Evolutionary conservation across 1,284 basidiomycete species (phyloP).

Genomic region (Trichosporon ovoides): DNA sequence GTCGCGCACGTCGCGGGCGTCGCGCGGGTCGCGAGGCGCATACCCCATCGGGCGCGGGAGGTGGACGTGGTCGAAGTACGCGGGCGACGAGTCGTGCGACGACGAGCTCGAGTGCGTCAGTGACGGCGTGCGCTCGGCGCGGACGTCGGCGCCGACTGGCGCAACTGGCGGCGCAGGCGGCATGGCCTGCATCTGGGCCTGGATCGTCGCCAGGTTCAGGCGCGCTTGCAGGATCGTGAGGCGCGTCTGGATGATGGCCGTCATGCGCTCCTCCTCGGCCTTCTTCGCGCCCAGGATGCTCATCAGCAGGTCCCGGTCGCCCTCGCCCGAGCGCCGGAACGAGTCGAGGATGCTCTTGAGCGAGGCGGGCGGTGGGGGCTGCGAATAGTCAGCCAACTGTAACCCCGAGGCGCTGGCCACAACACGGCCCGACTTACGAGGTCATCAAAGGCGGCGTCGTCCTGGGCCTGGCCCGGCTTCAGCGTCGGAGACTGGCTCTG

Average conservation of each 20-base stretch:
- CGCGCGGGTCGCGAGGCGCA: conserved; percentile 2
- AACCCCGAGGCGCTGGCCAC: neutral
- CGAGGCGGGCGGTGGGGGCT: conserved; percentile 60
- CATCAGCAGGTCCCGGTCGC: conserved; percentile 80
- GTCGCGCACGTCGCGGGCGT: neutral
- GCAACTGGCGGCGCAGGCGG: neutral
- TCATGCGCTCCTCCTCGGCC: conserved; percentile 64
- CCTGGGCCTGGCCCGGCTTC: conserved; percentile 23
- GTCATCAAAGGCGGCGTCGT: conserved; percentile 46
- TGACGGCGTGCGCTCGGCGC: conserved; percentile 16
- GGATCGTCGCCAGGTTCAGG: conserved; percentile 23
- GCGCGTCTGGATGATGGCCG: conserved; percentile 44
- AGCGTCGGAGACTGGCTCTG: conserved; percentile 30
- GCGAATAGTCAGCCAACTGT: conserved; percentile 6
- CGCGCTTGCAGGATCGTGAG: conserved; percentile 46
- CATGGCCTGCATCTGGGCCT: conserved; percentile 17
- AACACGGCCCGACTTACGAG: conserved; percentile 31
- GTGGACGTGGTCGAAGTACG: conserved; percentile 15
- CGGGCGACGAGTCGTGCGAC: conserved; percentile 1
- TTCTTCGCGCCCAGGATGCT: conserved; percentile 82
- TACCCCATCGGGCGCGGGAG: conserved; percentile 12
- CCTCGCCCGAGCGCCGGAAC: conserved; percentile 74
- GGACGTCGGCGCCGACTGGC: neutral
- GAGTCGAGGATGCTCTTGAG: conserved; percentile 77
- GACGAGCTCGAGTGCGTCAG: conserved; percentile 8